Base-by-base conservation (phyloP, 2,329 filamentous ascomycete species). In the Didymellaceae sp. region DNA sequence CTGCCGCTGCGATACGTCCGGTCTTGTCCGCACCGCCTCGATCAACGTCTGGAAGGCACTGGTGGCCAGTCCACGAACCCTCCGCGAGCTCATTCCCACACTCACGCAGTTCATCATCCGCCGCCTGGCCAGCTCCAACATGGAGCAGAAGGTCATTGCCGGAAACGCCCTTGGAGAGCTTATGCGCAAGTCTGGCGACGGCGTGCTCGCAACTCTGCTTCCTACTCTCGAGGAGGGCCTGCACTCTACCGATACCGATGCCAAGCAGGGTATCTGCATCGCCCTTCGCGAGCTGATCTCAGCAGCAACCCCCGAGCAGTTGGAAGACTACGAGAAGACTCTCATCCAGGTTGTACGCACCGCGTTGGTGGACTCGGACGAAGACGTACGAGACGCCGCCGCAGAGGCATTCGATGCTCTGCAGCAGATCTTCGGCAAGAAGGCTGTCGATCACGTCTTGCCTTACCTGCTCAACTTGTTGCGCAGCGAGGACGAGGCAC, bases 111-210 rank as follows among this genome's bases (percentile, higher is more conserved):
- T 99, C 57, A 88, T 99, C 63, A 97, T 99, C 71, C 86, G 90
- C 52, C 89, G 94, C 39, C 83, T 99, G 62, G 94, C 91, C 55
- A 97, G 92, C 72, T 89, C 92, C 35, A 97, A 97, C 69, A 92
- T 96, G 87, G 94, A 99, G 74, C 94, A 99, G 75, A 97, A 97
- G 79, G 89, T 96, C 63, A 99, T 99, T 79, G 94, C 95, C 60
- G 93, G 93, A 72, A 97, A 97, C 73, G 91, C 94, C 39, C 82
- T 99, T 47, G 94, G 94, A 68, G 94, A 99, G 72, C 85, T 99
- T 60, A 97, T 99, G 67, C 88, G 94, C 66, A 97, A 96, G 75
- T 93, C 94, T 66, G 94, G 95, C 55, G 94, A 99, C 72, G 89
- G 91, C 47, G 92, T 99, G 49, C 80, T 99, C 57, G 85, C 91